Percentiles rank a stretch among this genome's conserved stretches.
Conservation (phyloP, 768 basidiomycete species). For the Tylopilus sp. region DNA sequence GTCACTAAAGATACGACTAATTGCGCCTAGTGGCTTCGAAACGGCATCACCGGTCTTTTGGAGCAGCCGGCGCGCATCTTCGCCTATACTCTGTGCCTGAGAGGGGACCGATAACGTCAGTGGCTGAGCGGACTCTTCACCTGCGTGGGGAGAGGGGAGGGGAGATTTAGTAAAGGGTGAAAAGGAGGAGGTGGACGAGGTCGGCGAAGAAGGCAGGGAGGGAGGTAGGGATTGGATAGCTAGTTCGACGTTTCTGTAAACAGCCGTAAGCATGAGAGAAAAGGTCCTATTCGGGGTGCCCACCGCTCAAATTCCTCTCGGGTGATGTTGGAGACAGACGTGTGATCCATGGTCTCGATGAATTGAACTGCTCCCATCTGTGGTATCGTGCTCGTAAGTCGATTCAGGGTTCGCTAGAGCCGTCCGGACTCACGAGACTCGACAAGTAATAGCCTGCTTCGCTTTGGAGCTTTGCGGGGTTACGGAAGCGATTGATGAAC, state of each 20-base stretch:
- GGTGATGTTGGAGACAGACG: conserved; percentile 88
- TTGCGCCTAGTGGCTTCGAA: conserved; percentile 86
- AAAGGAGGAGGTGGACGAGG: conserved; percentile 36
- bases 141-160: conserved; percentile 52
- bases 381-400: conserved; percentile 4
- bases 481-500: conserved; percentile 94
- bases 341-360: conserved; percentile 97
- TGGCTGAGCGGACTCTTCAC: conserved; percentile 87
- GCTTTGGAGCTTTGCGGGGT: conserved; percentile 83
- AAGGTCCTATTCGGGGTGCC: conserved; percentile 8
- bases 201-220: conserved; percentile 30
- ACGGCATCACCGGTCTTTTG: conserved; percentile 91
- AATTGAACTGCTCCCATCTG: conserved; percentile 97
- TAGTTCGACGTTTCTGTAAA: conserved; percentile 51
- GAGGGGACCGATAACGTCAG: conserved; percentile 58
- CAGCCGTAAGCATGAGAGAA: conserved; percentile 7
- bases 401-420: not conserved
- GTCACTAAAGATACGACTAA: conserved; percentile 83
- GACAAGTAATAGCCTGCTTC: conserved; percentile 98
- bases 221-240: conserved; percentile 50
- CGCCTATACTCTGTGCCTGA: conserved; percentile 33
- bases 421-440: conserved; percentile 63
- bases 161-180: conserved; percentile 34
- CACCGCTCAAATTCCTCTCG: conserved; percentile 90
- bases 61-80: conserved; percentile 79